Conservation (phyloP, 2,329 filamentous ascomycete species). For the Penicillium sp. region DNA sequence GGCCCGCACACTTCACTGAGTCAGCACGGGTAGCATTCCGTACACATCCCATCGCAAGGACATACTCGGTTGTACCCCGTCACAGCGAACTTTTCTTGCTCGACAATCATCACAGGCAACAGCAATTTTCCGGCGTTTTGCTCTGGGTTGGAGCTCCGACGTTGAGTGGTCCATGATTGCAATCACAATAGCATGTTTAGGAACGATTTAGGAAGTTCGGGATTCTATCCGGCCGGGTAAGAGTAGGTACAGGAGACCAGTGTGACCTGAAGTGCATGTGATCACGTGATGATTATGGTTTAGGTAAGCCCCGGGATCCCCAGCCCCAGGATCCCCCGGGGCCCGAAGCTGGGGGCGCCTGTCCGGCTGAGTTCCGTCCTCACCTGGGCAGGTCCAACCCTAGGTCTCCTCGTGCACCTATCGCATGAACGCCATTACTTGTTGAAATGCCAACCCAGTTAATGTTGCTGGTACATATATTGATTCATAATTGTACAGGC, state of each 20-base stretch:
- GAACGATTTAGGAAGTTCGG: not conserved
- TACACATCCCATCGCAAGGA: not conserved
- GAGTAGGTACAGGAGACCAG: not conserved
- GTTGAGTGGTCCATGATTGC: not conserved
- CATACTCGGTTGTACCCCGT: constrained; percentile 30
- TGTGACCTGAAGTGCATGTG: not conserved
- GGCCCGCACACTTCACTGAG: constrained; percentile 23
- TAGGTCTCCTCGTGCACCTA: too few species aligned
- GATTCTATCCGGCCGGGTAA: not conserved
- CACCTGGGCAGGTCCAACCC: too few species aligned
- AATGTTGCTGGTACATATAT: too few species aligned
- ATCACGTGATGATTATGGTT: not conserved
- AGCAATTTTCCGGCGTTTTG: constrained; percentile 40
- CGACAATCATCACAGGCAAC: constrained; percentile 41
- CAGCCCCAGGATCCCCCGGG: too few species aligned
- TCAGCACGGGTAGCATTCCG: constrained; percentile 15
- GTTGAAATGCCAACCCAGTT: not conserved
- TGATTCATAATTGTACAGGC: too few species aligned
- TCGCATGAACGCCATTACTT: not conserved
- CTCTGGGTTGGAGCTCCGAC: not conserved
- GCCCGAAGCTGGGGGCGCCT: too few species aligned
- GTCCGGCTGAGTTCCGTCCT: too few species aligned
- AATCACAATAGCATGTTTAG: not conserved
- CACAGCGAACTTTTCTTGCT: constrained; percentile 38
- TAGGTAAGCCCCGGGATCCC: too few species aligned